Conservation (phyloP, 495 filamentous ascomycete genomes). For the Glarea lozoyensis region DNA sequence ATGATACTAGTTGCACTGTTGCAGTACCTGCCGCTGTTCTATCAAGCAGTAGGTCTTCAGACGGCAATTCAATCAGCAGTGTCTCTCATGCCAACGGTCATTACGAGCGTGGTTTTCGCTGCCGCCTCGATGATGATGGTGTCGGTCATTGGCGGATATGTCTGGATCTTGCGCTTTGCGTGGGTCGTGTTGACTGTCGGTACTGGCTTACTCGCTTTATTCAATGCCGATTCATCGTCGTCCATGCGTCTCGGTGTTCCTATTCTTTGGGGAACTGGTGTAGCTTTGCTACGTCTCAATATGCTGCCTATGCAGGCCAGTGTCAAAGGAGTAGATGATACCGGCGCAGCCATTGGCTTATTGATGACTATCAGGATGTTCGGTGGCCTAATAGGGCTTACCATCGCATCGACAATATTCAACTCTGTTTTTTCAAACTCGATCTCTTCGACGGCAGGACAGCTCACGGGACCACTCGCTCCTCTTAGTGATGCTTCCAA, state of each 20-base stretch:
- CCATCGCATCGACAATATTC: constrained; percentile 39
- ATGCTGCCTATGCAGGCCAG: constrained; percentile 5
- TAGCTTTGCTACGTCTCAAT: constrained; percentile 35
- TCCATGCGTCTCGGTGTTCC: constrained; percentile 39
- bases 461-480: not conserved
- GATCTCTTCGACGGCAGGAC: not conserved
- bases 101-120: constrained; percentile 31
- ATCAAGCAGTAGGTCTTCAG: constrained; percentile 49
- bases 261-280: constrained; percentile 38
- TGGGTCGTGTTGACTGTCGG: constrained; percentile 37
- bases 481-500: not conserved
- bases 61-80: constrained; percentile 47
- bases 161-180: constrained; percentile 41
- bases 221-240: constrained; percentile 34
- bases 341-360: constrained; percentile 30
- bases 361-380: constrained; percentile 39
- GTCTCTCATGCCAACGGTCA: constrained; percentile 46
- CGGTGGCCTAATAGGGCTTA: constrained; percentile 39
- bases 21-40: constrained; percentile 60
- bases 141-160: constrained; percentile 29
- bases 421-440: constrained; percentile 27
- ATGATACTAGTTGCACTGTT: constrained; percentile 36
- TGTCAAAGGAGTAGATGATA: constrained; percentile 21
- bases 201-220: constrained; percentile 37
- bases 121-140: constrained; percentile 38